Evolutionary conservation across 192 early-diverging fungal species (phyloP).

Genomic region (Backusella westeae): DNA sequence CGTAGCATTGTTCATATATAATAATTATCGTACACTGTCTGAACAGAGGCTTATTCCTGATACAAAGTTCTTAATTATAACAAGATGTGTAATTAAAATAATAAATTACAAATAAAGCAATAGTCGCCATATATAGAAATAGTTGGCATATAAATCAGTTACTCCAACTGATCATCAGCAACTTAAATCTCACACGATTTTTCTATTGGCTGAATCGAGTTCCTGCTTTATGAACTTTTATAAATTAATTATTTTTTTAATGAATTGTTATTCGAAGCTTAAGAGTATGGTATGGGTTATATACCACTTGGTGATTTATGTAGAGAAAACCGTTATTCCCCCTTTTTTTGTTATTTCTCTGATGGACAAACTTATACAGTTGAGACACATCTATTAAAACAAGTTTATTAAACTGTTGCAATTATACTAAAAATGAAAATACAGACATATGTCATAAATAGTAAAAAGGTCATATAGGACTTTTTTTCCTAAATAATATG

Average conservation of each 20-base stretch:
- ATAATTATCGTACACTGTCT: not conserved
- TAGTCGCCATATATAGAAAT: constrained; percentile 7
- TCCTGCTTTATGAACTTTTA: not conserved
- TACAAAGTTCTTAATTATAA: not conserved
- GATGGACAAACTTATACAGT: not conserved
- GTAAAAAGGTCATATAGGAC: not conserved
- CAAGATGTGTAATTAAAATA: not conserved
- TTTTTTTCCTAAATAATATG: not conserved
- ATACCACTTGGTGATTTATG: not conserved
- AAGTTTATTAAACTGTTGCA: not conserved
- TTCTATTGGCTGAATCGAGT: not conserved
- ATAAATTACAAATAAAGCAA: not conserved
- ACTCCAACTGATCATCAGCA: not conserved
- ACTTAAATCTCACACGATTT: not conserved
- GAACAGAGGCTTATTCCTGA: not conserved
- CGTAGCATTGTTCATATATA: not conserved
- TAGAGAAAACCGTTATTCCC: not conserved
- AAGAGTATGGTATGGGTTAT: not conserved
- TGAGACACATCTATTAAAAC: not conserved
- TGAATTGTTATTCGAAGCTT: no score
- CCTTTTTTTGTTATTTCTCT: not conserved
- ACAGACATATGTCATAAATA: not conserved
- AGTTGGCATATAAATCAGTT: constrained; percentile 2
- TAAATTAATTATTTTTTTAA: not conserved
- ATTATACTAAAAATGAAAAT: not conserved